Conservation (phyloP, 371 early-diverging fungal genomes). For the Zychaea mexicana region DNA sequence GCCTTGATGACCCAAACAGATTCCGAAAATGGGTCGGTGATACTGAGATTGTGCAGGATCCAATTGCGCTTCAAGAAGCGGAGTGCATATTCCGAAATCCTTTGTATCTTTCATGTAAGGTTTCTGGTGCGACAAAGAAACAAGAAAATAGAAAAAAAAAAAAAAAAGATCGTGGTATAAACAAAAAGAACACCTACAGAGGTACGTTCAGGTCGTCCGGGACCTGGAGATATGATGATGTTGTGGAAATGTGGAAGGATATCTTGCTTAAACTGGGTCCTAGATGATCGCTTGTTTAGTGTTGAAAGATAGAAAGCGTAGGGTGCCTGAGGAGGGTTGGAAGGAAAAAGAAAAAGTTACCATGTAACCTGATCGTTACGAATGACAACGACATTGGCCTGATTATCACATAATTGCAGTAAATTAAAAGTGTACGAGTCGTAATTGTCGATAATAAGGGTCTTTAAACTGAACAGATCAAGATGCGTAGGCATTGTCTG, state of each 20-base stretch:
- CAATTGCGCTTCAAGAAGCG: constrained; percentile 59
- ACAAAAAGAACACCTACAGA: constrained; percentile 16
- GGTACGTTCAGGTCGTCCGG: constrained; percentile 73
- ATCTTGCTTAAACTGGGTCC: constrained; percentile 54
- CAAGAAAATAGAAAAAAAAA: constrained; percentile 1
- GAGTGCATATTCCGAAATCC: constrained; percentile 86
- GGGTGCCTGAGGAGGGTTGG: not conserved
- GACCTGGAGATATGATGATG: constrained; percentile 93
- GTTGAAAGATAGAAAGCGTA: not conserved
- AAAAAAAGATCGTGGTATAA: not conserved
- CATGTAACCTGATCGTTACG: constrained; percentile 90
- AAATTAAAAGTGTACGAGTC: constrained; percentile 97
- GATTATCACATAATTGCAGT: constrained; percentile 66
- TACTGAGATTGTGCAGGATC: constrained; percentile 26
- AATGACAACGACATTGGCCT: constrained; percentile 71
- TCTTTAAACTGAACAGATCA: constrained; percentile 18
- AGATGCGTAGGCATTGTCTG: not conserved
- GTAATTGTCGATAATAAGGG: constrained; percentile 93
- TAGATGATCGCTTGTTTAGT: constrained; percentile 15
- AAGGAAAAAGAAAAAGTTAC: constrained; percentile 33
- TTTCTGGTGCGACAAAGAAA: not conserved
- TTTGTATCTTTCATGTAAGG: constrained; percentile 18
- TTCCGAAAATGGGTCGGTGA: constrained; percentile 89
- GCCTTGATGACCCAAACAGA: constrained; percentile 98
- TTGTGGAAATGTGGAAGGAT: constrained; percentile 87